Conservation (phyloP, 2,329 filamentous ascomycete genomes). For the Monosporascus sp. region DNA sequence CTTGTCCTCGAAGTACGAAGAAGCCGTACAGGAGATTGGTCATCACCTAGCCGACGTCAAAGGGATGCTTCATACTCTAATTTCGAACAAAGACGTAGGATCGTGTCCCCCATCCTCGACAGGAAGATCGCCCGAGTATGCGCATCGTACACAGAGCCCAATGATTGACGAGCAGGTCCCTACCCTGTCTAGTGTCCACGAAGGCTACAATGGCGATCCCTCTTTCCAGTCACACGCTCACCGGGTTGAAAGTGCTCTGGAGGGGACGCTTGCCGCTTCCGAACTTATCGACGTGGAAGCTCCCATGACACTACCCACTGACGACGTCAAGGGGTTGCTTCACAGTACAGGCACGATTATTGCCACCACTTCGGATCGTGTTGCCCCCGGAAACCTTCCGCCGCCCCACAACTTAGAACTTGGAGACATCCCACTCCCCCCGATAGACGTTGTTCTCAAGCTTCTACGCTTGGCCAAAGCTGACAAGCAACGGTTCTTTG, state of each 20-base stretch:
- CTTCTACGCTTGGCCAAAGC: conserved; percentile 19
- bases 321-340: conserved; percentile 6
- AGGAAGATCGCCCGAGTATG: conserved; percentile 1
- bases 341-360: not conserved
- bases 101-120: not conserved
- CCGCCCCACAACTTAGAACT: conserved; percentile 7
- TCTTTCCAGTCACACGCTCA: conserved; percentile 23
- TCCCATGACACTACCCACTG: conserved; percentile 1
- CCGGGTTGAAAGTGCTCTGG: conserved; percentile 14
- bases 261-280: conserved; percentile 13
- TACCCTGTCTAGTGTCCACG: conserved; percentile 12
- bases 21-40: conserved; percentile 24
- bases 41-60: conserved; percentile 21
- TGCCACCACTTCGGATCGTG: not conserved
- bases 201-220: conserved; percentile 22
- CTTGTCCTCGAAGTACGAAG: conserved; percentile 25
- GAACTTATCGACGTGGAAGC: conserved; percentile 9
- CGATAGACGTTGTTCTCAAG: conserved; percentile 19
- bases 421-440: conserved; percentile 17
- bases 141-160: conserved; percentile 13
- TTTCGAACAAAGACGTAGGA: conserved; percentile 7
- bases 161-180: conserved; percentile 24
- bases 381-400: not conserved
- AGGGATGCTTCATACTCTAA: conserved; percentile 18
- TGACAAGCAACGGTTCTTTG: conserved; percentile 22